Percentiles rank a stretch among this genome's conserved stretches.
Conservation (phyloP, 768 basidiomycete species). For the Ephemerocybe angulata region DNA sequence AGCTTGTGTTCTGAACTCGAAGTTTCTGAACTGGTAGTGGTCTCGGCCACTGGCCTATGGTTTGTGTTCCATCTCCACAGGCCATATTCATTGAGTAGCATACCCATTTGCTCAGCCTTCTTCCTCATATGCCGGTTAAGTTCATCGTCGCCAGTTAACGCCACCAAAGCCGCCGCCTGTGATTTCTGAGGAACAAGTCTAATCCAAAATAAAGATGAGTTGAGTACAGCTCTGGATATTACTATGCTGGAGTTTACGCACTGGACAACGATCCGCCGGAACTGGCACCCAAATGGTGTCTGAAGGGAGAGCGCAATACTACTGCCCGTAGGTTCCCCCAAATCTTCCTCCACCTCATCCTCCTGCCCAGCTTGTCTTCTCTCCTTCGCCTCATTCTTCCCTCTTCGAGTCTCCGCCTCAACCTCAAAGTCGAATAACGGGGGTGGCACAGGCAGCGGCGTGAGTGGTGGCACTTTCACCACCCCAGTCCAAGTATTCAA, state of each 20-base stretch:
- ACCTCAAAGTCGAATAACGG: too few species aligned
- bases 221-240: too few species aligned
- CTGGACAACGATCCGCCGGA: constrained; percentile 1
- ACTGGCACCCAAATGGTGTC: background rate
- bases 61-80: constrained; percentile 10
- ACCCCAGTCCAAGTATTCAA: constrained; percentile 9
- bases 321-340: too few species aligned
- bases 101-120: background rate
- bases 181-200: constrained; percentile 9
- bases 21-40: background rate
- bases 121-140: background rate
- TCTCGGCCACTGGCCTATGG: background rate
- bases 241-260: background rate
- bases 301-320: background rate
- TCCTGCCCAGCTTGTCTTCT: too few species aligned
- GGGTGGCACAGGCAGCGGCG: background rate
- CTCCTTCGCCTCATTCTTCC: background rate
- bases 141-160: constrained; percentile 7
- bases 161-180: background rate
- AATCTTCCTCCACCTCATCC: too few species aligned
- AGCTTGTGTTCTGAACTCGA: background rate
- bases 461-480: background rate
- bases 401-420: background rate
- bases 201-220: background rate
- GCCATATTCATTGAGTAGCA: constrained; percentile 6